Base-by-base conservation (phyloP, 2,329 filamentous ascomycete species). In the Cercospora nicotianae region DNA sequence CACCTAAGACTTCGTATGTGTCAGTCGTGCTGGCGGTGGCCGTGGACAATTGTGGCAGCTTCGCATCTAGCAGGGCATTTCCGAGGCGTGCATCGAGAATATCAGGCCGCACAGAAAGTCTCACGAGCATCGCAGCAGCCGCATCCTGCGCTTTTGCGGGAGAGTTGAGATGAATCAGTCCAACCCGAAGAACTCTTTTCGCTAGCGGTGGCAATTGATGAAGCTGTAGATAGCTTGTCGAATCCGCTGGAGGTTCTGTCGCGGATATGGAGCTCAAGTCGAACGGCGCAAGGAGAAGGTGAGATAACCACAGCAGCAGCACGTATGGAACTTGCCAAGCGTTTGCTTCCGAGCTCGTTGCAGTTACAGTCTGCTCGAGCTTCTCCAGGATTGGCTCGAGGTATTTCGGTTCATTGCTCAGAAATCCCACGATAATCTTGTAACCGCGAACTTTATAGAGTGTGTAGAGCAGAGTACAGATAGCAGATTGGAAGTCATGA, bases 361-460 rank as follows among this genome's bases (percentile, higher is more conserved):
- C 72, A 5, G 74, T 74, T 53, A 81, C 80, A 74, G 83, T 85
- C 33, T 86, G 83, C 75, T 96, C 92, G 51, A 97, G 87, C 16
- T 90, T 90, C 1, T 86, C 84, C 8, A 97, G 84, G 69, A 99
- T 85, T 0, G 90, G 85, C 77, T 97, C 94, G 13, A 99, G 86
- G 75, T 94, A 90, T 75, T 87, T 90, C 1, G 93, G 90, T 78
- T 98, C 95, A 71, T 95, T 96, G 77, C 91, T 94, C 72, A 99
- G 83, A 76, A 98, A 97, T 51, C 92, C 88, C 63, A 93, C 89
- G 73, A 99, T 90, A 62, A 99, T 90, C 79, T 98, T 98, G 77
- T 95, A 90, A 26, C 95, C 94, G 63, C 95, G 88, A 61, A 98
- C 90, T 80, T 99, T 99, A 84, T 93, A 97, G 69, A 99, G 90